phyloP scores from a whole-genome alignment of 306 rosid species.

The Morella rubra region DNA sequence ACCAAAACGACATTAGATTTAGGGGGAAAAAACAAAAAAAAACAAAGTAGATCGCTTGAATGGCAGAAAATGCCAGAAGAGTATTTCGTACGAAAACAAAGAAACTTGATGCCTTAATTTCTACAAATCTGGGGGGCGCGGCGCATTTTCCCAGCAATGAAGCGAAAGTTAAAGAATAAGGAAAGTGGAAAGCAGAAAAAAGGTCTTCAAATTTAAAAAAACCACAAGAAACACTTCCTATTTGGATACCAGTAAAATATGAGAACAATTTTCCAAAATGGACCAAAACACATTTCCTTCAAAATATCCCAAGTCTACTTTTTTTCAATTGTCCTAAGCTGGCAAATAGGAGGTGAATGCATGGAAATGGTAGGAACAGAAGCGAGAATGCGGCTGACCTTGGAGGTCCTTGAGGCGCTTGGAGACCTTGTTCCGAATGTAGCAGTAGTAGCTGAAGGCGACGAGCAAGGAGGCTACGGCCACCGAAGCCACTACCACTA shows the following conservation, averaged over 20 bases:
- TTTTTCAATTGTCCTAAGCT: neutral
- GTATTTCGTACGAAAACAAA: neutral
- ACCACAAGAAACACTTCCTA: neutral
- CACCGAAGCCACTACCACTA: constrained; percentile 67
- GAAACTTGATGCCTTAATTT: neutral
- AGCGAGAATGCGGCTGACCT: constrained; percentile 39
- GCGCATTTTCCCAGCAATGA: constrained; percentile 8
- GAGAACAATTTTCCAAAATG: neutral
- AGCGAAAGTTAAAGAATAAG: constrained; percentile 14
- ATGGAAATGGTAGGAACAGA: neutral
- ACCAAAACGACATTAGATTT: neutral
- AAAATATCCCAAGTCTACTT: too few relatives aligned
- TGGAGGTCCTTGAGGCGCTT: constrained; percentile 48
- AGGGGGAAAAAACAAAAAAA: too few relatives aligned
- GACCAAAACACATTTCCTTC: too few relatives aligned
- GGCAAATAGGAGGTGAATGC: neutral
- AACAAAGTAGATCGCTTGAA: neutral
- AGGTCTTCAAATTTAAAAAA: neutral
- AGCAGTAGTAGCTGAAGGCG: constrained; percentile 85
- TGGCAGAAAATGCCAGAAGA: neutral
- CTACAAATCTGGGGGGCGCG: constrained; percentile 6
- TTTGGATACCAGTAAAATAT: neutral
- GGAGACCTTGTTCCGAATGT: constrained; percentile 71
- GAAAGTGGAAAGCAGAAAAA: neutral
- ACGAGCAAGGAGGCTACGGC: constrained; percentile 68